Conservation (phyloP, 768 basidiomycete species). For the Mycena amicta region DNA sequence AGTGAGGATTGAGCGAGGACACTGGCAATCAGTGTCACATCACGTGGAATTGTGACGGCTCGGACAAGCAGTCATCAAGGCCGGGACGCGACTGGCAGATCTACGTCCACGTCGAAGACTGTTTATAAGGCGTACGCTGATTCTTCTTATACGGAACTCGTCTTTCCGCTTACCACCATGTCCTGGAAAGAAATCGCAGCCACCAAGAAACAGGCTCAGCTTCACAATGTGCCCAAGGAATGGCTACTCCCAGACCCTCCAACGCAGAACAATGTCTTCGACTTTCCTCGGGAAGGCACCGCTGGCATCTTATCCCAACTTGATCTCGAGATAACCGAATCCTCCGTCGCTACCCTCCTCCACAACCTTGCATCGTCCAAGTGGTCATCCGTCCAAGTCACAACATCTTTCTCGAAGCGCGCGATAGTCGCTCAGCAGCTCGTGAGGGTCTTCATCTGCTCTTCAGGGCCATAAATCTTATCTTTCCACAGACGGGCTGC, state of each 20-base stretch:
- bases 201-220: conserved; percentile 57
- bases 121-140: no score
- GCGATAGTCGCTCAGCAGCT: conserved; percentile 82
- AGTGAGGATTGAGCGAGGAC: not conserved
- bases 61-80: no score
- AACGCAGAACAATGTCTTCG: conserved; percentile 52
- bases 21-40: not conserved
- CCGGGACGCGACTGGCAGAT: no score
- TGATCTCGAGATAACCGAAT: conserved; percentile 53
- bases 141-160: no score
- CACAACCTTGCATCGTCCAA: conserved; percentile 50
- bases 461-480: no score
- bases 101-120: no score
- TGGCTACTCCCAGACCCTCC: conserved; percentile 59
- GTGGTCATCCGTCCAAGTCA: conserved; percentile 71
- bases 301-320: conserved; percentile 57
- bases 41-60: not conserved
- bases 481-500: conserved; percentile 83
- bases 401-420: conserved; percentile 73
- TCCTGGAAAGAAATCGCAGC: conserved; percentile 55
- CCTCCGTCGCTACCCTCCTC: conserved; percentile 48
- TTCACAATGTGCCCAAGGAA: conserved; percentile 59
- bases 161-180: not conserved
- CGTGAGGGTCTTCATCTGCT: conserved; percentile 38
- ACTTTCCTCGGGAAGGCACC: conserved; percentile 55